A percentile compares a stretch with the other conserved stretches of the same genome.
phyloP scores from a whole-genome alignment of 2,329 filamentous ascomycete genomes.

The Magnaporthales sp. region DNA sequence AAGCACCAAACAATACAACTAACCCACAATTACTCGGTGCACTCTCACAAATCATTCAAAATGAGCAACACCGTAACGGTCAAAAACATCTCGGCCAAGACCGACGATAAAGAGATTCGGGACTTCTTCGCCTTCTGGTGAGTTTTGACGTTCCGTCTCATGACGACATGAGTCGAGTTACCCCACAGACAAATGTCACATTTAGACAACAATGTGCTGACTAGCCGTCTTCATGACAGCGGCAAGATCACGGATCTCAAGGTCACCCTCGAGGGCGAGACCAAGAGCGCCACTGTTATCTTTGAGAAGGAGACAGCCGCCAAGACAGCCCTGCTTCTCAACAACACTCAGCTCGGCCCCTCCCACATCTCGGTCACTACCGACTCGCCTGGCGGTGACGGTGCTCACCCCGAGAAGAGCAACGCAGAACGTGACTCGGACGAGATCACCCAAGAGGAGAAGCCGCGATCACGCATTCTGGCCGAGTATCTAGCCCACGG shows the following conservation, averaged over 20 bases:
- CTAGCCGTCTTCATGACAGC: constrained; percentile 33
- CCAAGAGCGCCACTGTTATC: constrained; percentile 81
- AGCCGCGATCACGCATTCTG: constrained; percentile 85
- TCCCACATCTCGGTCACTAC: constrained; percentile 73
- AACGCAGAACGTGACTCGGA: constrained; percentile 51
- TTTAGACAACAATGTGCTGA: not conserved
- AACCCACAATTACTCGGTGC: not conserved
- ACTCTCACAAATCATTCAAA: constrained; percentile 10
- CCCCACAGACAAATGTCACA: not conserved
- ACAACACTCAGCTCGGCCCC: constrained; percentile 88
- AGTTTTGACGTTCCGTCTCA: constrained; percentile 17
- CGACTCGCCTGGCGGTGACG: constrained; percentile 50
- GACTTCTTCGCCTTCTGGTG: constrained; percentile 98
- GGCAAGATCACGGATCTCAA: constrained; percentile 86
- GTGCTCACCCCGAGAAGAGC: constrained; percentile 40
- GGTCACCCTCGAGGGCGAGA: constrained; percentile 58
- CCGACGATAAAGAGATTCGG: constrained; percentile 81
- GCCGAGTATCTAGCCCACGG: constrained; percentile 96
- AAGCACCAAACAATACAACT: not conserved
- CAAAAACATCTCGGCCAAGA: constrained; percentile 75
- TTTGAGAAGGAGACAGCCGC: constrained; percentile 97
- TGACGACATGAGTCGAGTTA: not conserved
- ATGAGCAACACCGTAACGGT: constrained; percentile 44
- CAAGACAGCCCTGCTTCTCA: constrained; percentile 91
- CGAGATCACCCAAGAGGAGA: constrained; percentile 88